Conservation (phyloP, 257 asterid species). For the Petrea volubilis region DNA sequence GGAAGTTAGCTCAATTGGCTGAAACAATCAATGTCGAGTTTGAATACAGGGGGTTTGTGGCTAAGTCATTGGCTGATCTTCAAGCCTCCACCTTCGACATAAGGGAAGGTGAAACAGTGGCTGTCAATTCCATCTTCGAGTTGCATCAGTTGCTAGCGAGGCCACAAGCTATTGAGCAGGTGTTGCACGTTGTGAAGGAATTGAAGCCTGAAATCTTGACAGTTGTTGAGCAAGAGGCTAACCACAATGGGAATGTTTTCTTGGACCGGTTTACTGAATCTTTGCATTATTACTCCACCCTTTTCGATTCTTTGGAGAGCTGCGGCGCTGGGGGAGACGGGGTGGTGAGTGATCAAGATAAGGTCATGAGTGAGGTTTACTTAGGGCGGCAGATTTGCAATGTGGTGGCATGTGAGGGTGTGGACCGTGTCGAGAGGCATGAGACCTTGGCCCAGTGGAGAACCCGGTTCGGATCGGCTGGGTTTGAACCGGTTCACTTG, state of each 20-base stretch:
- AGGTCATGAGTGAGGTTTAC: slow-evolving; percentile 74
- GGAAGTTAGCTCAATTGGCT: slow-evolving; percentile 59
- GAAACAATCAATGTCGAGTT: slow-evolving; percentile 53
- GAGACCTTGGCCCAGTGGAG: slow-evolving; percentile 65
- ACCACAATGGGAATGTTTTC: slow-evolving; percentile 58
- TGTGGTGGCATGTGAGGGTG: slow-evolving; percentile 75
- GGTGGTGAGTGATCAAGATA: slow-evolving; percentile 47
- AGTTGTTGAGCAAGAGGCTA: slow-evolving; percentile 75
- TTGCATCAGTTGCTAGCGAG: slow-evolving; percentile 61
- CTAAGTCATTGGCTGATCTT: slow-evolving; percentile 61
- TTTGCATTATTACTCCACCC: slow-evolving; percentile 65
- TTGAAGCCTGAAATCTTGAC: slow-evolving; percentile 60
- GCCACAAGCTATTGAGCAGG: slow-evolving; percentile 57
- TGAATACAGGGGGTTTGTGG: slow-evolving; percentile 55
- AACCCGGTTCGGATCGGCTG: slow-evolving; percentile 41
- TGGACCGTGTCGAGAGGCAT: slow-evolving; percentile 75
- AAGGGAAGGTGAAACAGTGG: slow-evolving; percentile 52
- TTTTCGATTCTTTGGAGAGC: slow-evolving; percentile 69
- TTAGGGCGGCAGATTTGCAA: slow-evolving; percentile 71
- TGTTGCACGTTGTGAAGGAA: slow-evolving; percentile 43
- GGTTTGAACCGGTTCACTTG: slow-evolving; percentile 54
- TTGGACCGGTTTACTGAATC: slow-evolving; percentile 70
- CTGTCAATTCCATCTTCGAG: slow-evolving; percentile 71
- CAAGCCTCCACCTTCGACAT: slow-evolving; percentile 52
- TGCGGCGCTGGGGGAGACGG: slow-evolving; percentile 31